Evolutionary conservation across 2,329 filamentous ascomycete species (phyloP).

Genomic region (Hortaea sp.): DNA sequence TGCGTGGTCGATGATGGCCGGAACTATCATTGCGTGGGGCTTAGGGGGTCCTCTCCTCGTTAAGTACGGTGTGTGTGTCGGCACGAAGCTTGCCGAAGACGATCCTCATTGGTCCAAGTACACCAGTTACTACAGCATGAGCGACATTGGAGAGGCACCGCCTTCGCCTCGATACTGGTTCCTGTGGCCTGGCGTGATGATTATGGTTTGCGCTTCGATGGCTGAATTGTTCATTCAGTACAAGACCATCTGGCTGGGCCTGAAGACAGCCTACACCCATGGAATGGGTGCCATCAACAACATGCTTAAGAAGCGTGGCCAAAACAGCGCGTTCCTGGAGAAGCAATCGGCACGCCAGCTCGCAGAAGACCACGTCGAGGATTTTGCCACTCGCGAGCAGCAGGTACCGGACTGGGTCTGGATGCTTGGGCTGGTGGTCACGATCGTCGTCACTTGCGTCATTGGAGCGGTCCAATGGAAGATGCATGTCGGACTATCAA

Average conservation of each 20-base stretch:
- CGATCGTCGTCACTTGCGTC: conserved; percentile 42
- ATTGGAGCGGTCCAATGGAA: conserved; percentile 42
- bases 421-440: conserved; percentile 37
- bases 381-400: conserved; percentile 38
- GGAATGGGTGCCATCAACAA: conserved; percentile 34
- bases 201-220: conserved; percentile 42
- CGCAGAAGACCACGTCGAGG: conserved; percentile 37
- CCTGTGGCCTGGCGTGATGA: conserved; percentile 41
- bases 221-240: conserved; percentile 26
- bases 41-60: conserved; percentile 50
- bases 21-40: conserved; percentile 47
- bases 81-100: conserved; percentile 28
- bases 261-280: conserved; percentile 41
- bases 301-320: conserved; percentile 30
- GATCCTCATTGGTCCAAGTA: conserved; percentile 33
- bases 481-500: conserved; percentile 47
- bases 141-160: conserved; percentile 28
- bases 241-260: conserved; percentile 34
- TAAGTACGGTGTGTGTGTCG: conserved; percentile 39
- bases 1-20: conserved; percentile 47
- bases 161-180: conserved; percentile 44
- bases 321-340: conserved; percentile 34
- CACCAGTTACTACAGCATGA: conserved; percentile 31
- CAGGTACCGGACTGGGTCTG: conserved; percentile 47
- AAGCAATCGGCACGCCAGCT: conserved; percentile 28